Percentiles rank a stretch among this genome's conserved stretches.
Evolutionary conservation across 805 yeast genomes (phyloP).

Genomic region (Hanseniaspora lindneri): DNA sequence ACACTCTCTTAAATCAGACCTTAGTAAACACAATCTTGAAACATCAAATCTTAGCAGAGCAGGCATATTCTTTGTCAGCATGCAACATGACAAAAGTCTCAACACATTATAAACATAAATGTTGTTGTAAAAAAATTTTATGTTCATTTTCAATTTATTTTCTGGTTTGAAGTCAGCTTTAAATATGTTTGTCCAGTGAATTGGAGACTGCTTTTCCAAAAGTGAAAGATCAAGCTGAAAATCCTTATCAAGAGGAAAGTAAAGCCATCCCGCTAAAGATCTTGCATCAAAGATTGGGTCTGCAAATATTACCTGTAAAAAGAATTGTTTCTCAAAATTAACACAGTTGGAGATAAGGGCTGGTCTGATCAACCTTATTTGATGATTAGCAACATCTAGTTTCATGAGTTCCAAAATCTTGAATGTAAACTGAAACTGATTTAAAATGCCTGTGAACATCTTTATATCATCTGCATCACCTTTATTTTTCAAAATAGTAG

Average conservation of each 20-base stretch:
- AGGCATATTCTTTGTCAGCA: conserved; percentile 74
- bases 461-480: conserved; percentile 35
- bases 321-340: conserved; percentile 75
- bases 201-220: conserved; percentile 6
- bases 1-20: conserved; percentile 78
- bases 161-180: conserved; percentile 17
- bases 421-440: conserved; percentile 52
- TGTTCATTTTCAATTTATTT: neutral
- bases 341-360: conserved; percentile 75
- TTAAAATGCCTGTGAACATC: conserved; percentile 53
- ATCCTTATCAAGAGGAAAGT: conserved; percentile 26
- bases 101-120: conserved; percentile 43
- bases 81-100: conserved; percentile 60
- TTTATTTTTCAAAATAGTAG: conserved; percentile 19
- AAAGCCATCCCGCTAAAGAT: conserved; percentile 59
- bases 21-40: conserved; percentile 57
- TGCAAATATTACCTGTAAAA: conserved; percentile 7
- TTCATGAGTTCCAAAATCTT: conserved; percentile 88
- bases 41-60: conserved; percentile 75
- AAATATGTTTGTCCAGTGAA: conserved; percentile 13
- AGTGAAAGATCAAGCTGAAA: conserved; percentile 18
- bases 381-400: conserved; percentile 89
- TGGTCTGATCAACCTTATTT: conserved; percentile 74
- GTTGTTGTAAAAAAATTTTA: conserved; percentile 26
- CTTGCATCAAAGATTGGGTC: conserved; percentile 38